Percentiles rank a stretch among this genome's conserved stretches.
Evolutionary conservation across 75 land plant species (phyloP).

Genomic region (Cryptomeria japonica): DNA sequence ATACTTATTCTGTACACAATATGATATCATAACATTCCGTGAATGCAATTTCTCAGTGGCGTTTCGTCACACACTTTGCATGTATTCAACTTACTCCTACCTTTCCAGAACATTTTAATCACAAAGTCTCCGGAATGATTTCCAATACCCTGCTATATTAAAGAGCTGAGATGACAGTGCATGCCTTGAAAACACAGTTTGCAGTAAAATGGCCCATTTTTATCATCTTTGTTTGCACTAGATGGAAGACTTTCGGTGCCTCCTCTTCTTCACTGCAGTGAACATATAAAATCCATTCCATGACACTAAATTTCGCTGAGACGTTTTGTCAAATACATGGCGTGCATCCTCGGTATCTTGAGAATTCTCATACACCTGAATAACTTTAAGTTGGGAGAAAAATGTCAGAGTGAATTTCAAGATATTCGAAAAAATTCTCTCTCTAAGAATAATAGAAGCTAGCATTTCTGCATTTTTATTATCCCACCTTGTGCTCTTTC

Average conservation of each 20-base stretch:
- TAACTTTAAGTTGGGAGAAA: constrained; percentile 16
- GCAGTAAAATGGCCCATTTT: constrained; percentile 10
- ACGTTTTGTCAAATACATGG: constrained; percentile 46
- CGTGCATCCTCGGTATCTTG: constrained; percentile 29
- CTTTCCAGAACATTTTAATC: constrained; percentile 32
- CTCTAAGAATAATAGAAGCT: too few relatives aligned
- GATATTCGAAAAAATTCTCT: too few relatives aligned
- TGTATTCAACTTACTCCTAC: constrained; percentile 15
- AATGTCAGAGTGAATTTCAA: too few relatives aligned
- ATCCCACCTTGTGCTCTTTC: too few relatives aligned
- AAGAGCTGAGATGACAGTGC: constrained; percentile 11
- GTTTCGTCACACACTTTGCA: too few relatives aligned
- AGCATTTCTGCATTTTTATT: too few relatives aligned
- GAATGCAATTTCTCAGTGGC: too few relatives aligned
- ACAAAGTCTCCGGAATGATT: constrained; percentile 15
- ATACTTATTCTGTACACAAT: too few relatives aligned
- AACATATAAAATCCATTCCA: constrained; percentile 68
- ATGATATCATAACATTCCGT: too few relatives aligned
- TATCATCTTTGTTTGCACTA: background rate
- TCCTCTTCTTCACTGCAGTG: constrained; percentile 44
- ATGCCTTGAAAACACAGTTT: constrained; percentile 23
- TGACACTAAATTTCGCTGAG: constrained; percentile 43
- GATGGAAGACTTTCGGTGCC: constrained; percentile 39
- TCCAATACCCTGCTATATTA: constrained; percentile 13
- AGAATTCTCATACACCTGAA: constrained; percentile 46